These are phyloP conservation scores for Panicum miliaceum DNA, from an alignment of 176 grass and related monocot species.

Conservation along the genomic window DNA sequence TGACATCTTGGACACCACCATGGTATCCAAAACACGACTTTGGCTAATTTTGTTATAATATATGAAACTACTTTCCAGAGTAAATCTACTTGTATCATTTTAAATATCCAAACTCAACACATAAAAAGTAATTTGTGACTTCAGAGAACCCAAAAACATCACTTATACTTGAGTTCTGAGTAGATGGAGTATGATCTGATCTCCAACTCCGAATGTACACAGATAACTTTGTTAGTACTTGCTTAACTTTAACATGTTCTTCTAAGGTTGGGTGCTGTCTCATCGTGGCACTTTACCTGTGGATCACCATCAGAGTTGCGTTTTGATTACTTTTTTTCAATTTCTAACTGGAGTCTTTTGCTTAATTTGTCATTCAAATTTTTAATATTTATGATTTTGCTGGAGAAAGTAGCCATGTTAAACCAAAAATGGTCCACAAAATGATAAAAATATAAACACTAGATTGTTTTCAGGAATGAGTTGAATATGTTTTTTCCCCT, in stretches of 20 bases:
- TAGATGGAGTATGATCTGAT: neutral
- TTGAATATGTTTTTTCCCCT: slow-evolving; percentile 34
- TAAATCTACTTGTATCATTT: neutral
- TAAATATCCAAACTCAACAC: slow-evolving; percentile 6
- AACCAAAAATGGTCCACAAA: neutral
- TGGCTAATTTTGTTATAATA: neutral
- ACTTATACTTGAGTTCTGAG: neutral
- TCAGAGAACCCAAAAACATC: neutral
- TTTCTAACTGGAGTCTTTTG: slow-evolving; percentile 22
- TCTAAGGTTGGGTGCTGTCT: neutral
- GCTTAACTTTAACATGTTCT: slow-evolving; percentile 29
- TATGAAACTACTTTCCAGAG: neutral
- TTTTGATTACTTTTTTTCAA: slow-evolving; percentile 24
- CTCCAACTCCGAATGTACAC: slow-evolving; percentile 14
- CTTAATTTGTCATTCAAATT: slow-evolving; percentile 6
- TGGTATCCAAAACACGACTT: neutral
- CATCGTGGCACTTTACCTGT: slow-evolving; percentile 4
- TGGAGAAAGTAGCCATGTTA: slow-evolving; percentile 20
- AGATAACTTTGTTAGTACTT: slow-evolving; percentile 1
- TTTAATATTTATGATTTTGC: slow-evolving; percentile 27
- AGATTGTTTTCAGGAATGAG: neutral
- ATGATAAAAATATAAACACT: neutral
- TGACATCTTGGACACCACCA: neutral
- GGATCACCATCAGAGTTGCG: neutral
- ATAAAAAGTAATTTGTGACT: neutral